These are phyloP conservation scores for Metschnikowia baotianmanensis DNA, from an alignment of 805 yeast genomes.

Conservation along the genomic window DNA sequence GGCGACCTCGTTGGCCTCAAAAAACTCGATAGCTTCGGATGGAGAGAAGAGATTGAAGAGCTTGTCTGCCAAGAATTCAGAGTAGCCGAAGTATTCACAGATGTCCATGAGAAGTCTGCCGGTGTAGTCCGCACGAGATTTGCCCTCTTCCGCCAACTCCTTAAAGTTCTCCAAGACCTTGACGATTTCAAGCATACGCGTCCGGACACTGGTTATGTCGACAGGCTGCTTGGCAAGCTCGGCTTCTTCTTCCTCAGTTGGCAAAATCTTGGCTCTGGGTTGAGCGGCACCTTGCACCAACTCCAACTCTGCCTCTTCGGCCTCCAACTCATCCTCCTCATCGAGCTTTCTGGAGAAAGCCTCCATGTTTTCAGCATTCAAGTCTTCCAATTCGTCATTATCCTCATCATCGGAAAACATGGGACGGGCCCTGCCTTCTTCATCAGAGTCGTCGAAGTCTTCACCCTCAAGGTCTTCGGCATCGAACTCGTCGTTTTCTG, in stretches of 20 bases:
- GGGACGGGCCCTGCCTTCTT: slow-evolving; percentile 58
- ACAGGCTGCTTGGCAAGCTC: slow-evolving; percentile 54
- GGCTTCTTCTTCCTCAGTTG: slow-evolving; percentile 63
- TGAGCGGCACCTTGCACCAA: slow-evolving; percentile 51
- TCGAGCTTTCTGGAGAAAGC: slow-evolving; percentile 68
- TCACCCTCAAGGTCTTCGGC: slow-evolving; percentile 26
- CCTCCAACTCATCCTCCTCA: slow-evolving; percentile 48
- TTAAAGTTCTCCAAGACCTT: slow-evolving; percentile 91
- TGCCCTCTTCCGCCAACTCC: slow-evolving; percentile 78
- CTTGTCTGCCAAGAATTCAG: slow-evolving; percentile 89
- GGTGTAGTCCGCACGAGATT: slow-evolving; percentile 78
- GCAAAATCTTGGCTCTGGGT: slow-evolving; percentile 77
- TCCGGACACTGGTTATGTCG: slow-evolving; percentile 79
- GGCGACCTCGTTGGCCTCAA: slow-evolving; percentile 96
- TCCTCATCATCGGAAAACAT: slow-evolving; percentile 78
- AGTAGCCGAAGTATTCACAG: slow-evolving; percentile 90
- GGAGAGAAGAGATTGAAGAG: slow-evolving; percentile 89
- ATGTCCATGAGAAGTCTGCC: slow-evolving; percentile 81
- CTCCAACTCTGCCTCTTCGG: slow-evolving; percentile 50
- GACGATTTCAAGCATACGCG: slow-evolving; percentile 93
- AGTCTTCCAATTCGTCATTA: slow-evolving; percentile 52
- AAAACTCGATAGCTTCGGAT: slow-evolving; percentile 95
- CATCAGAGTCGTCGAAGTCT: slow-evolving; percentile 53
- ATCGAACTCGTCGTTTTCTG: slow-evolving; percentile 47
- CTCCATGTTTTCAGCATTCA: slow-evolving; percentile 84